Conservation (phyloP, 768 basidiomycete genomes). For the Pisolithus orientalis region DNA sequence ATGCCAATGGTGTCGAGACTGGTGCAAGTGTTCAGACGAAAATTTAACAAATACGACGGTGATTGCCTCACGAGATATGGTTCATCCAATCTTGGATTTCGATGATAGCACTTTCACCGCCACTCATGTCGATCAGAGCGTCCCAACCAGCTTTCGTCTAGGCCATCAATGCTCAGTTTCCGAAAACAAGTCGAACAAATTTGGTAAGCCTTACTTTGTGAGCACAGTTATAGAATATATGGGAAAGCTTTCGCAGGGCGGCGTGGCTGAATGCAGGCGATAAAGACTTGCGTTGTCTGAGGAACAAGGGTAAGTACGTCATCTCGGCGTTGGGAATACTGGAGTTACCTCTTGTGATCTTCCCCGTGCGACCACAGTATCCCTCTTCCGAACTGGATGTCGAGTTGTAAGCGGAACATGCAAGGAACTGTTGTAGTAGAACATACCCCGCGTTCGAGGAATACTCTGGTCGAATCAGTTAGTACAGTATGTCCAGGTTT, state of each 20-base stretch:
- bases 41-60: too few species aligned
- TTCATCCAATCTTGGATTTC: constrained; percentile 33
- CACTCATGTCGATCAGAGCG: constrained; percentile 7
- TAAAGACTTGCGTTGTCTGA: constrained; percentile 22
- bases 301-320: background rate
- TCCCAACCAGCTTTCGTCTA: constrained; percentile 25
- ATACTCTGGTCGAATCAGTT: constrained; percentile 26
- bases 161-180: constrained; percentile 8
- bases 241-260: constrained; percentile 16
- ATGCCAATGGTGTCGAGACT: too few species aligned
- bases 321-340: background rate
- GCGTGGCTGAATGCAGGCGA: constrained; percentile 22
- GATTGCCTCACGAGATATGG: constrained; percentile 14
- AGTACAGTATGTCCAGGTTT: constrained; percentile 43
- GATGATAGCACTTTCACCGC: constrained; percentile 16
- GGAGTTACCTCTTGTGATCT: constrained; percentile 32
- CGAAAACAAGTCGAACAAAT: background rate
- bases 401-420: background rate
- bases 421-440: background rate
- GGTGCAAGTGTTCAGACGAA: too few species aligned
- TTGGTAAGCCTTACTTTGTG: constrained; percentile 15
- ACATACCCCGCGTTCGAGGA: constrained; percentile 30
- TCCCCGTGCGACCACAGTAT: constrained; percentile 39
- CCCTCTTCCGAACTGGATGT: constrained; percentile 29
- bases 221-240: constrained; percentile 23